Conservation (phyloP, 2,329 filamentous ascomycete species). For the Aspergillus fumigatiaffinis region DNA sequence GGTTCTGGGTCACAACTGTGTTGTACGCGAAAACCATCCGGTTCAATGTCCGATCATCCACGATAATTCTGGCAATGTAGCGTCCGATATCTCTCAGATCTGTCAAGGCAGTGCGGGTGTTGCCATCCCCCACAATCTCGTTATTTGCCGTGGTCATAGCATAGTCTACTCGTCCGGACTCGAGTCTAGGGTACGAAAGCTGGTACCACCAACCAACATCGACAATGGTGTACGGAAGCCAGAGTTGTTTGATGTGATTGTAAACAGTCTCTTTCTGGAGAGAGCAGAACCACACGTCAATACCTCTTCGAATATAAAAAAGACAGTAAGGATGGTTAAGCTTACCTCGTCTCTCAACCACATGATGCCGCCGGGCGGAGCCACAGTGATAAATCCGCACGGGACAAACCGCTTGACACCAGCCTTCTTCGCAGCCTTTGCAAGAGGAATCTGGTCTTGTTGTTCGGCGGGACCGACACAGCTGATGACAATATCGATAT, state of each 20-base stretch:
- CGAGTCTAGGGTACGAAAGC: slow-evolving; percentile 42
- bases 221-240: slow-evolving; percentile 54
- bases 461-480: slow-evolving; percentile 35
- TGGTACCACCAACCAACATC: slow-evolving; percentile 61
- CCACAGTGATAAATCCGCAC: slow-evolving; percentile 47
- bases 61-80: slow-evolving; percentile 50
- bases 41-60: slow-evolving; percentile 53
- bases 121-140: slow-evolving; percentile 46
- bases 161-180: slow-evolving; percentile 47
- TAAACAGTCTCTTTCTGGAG: slow-evolving; percentile 51
- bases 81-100: slow-evolving; percentile 52
- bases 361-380: slow-evolving; percentile 45
- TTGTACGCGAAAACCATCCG: slow-evolving; percentile 49
- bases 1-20: slow-evolving; percentile 44
- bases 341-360: slow-evolving; percentile 39
- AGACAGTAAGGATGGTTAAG: not conserved
- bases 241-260: slow-evolving; percentile 46
- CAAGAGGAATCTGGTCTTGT: slow-evolving; percentile 44
- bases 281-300: not conserved
- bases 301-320: not conserved
- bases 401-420: slow-evolving; percentile 53
- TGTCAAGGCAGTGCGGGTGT: slow-evolving; percentile 42
- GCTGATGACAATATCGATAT: slow-evolving; percentile 46
- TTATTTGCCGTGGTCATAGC: slow-evolving; percentile 33
- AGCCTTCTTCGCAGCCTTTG: slow-evolving; percentile 47